These are phyloP conservation scores for Amphicarpaea edgeworthii DNA, from an alignment of 306 rosid genomes.

Conservation along the genomic window DNA sequence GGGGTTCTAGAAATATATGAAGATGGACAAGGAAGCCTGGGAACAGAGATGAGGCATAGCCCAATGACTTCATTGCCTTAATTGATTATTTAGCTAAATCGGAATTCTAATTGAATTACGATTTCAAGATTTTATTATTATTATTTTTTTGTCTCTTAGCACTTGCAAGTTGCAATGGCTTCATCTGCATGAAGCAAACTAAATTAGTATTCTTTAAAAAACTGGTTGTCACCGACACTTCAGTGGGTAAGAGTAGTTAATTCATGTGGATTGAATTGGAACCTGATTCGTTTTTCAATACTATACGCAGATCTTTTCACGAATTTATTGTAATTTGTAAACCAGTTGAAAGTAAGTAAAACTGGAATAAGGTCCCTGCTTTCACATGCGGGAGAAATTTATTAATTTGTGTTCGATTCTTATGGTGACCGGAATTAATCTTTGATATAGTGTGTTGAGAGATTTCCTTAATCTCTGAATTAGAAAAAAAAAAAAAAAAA, in stretches of 20 bases:
- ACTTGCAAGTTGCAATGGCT: constrained; percentile 18
- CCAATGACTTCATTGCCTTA: neutral
- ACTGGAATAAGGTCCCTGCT: too few species aligned
- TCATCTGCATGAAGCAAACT: constrained; percentile 26
- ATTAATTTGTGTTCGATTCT: too few species aligned
- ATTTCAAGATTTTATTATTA: neutral
- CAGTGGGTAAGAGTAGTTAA: constrained; percentile 44
- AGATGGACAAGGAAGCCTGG: neutral
- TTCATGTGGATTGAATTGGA: constrained; percentile 42
- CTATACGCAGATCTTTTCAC: neutral
- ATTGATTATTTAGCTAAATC: constrained; percentile 12
- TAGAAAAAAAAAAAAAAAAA: too few species aligned
- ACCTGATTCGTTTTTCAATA: constrained; percentile 10
- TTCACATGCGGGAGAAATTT: too few species aligned
- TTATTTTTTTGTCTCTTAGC: neutral
- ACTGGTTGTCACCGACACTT: constrained; percentile 3
- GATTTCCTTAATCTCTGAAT: too few species aligned
- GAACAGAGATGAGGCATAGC: constrained; percentile 1
- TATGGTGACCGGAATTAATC: too few species aligned
- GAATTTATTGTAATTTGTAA: constrained; percentile 16
- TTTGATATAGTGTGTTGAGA: too few species aligned
- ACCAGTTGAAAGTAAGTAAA: constrained; percentile 11
- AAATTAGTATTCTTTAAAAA: neutral
- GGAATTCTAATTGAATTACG: neutral
- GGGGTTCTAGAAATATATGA: neutral